These are phyloP conservation scores for Wallacemonas sp. DNA, from an alignment of 208 protist species.

Conservation along the genomic window DNA sequence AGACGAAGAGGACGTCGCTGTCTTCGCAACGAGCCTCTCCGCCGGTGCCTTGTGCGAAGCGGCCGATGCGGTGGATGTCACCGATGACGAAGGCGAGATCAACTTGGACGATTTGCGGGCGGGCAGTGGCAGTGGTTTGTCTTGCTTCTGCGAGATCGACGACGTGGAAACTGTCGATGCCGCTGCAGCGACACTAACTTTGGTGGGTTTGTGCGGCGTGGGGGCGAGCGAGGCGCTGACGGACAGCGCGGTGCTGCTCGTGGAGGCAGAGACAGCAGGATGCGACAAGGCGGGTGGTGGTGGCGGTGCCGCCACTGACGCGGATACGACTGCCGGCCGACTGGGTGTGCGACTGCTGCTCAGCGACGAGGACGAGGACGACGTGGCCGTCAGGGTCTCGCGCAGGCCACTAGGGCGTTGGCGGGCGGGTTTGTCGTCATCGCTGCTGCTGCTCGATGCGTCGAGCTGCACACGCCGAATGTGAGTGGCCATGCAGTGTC, in stretches of 20 bases:
- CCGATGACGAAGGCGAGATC: neutral
- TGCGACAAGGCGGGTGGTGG: neutral
- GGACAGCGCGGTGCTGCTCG: neutral
- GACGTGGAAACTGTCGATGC: neutral
- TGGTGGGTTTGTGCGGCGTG: neutral
- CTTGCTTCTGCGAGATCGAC: neutral
- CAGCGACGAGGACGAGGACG: neutral
- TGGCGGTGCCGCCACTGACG: neutral
- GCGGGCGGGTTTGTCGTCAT: neutral
- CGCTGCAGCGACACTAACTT: neutral
- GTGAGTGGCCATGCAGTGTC: neutral
- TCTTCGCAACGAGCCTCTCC: no score
- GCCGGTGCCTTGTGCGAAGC: no score
- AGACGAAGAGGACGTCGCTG: neutral
- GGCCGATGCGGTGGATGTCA: neutral
- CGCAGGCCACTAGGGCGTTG: neutral
- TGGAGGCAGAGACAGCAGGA: neutral
- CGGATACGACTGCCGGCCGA: neutral
- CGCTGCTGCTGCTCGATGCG: neutral
- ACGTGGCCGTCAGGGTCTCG: neutral
- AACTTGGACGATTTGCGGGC: conserved; percentile 3
- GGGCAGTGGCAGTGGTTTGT: conserved; percentile 11
- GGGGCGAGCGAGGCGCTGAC: neutral
- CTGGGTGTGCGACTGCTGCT: neutral
- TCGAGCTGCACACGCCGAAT: conserved; percentile 5